phyloP scores from a whole-genome alignment of 352 stramenopile genomes.

The Phytophthora lateralis region DNA sequence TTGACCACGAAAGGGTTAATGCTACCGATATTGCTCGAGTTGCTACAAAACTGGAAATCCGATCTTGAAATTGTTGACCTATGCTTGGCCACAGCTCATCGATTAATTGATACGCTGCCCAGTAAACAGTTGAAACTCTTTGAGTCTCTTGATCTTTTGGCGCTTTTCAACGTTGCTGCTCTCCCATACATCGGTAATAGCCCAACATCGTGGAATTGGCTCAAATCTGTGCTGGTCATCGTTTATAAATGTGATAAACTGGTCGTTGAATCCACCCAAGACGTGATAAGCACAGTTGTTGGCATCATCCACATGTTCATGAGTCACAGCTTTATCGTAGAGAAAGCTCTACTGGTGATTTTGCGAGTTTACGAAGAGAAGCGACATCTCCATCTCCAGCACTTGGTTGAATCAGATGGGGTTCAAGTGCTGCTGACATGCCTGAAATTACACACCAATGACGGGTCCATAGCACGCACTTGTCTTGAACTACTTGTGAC shows the following conservation, averaged over 20 bases:
- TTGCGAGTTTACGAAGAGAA: conserved; percentile 18
- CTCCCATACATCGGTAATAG: conserved; percentile 13
- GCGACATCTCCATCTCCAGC: conserved; percentile 10
- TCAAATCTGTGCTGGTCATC: conserved; percentile 20
- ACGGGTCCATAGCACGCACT: conserved; percentile 16
- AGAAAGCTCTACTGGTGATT: conserved; percentile 16
- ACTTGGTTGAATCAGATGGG: conserved; percentile 24
- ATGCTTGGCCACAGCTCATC: conserved; percentile 8
- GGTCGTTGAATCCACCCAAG: conserved; percentile 11
- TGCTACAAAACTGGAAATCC: conserved; percentile 27
- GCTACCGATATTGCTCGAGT: conserved; percentile 24
- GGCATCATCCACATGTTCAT: conserved; percentile 28
- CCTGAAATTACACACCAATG: conserved; percentile 26
- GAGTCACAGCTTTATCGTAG: conserved; percentile 33
- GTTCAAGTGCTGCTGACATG: conserved; percentile 24
- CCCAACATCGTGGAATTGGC: conserved; percentile 27
- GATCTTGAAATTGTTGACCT: conserved; percentile 27
- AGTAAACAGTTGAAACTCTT: neutral
- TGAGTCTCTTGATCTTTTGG: conserved; percentile 11
- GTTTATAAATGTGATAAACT: conserved; percentile 16
- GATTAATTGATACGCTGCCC: conserved; percentile 3
- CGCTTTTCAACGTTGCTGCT: conserved; percentile 15
- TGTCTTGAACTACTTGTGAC: conserved; percentile 18
- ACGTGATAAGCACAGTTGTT: conserved; percentile 6
- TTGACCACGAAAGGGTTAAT: too few relatives aligned